Base-by-base conservation (phyloP, 805 yeast genomes). In the Scheffersomyces amazonensis region DNA sequence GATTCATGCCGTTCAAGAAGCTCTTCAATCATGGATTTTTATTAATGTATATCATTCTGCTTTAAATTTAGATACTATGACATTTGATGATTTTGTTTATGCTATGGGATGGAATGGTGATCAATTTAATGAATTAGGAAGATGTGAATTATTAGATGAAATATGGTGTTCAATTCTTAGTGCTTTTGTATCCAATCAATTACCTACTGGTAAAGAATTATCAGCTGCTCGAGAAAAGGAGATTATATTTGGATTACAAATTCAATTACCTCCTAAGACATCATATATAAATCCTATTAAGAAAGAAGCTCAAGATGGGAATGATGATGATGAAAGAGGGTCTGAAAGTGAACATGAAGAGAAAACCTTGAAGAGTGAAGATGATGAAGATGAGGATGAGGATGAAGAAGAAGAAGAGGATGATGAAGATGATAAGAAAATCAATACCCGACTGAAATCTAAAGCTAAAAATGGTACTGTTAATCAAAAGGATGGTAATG, bases 31-130 rank as follows among this genome's bases (percentile, higher is more conserved):
- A 3, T 88, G 95, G 95, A 66, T 77, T 1, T 88, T 87, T 50
- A 58, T 87, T 20, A 86, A 86, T 54, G 72, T 85, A 35, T 87
- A 81, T 56, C 77, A 80, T 47, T 71, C 72, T 24, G 78, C 87
- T 1, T 62, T 87, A 22, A 54, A 73, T 4, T 60, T 88, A n/a
- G 88, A 83, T 50, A 75, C 83, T 0, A 81, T 86, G 49, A 81
- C 91, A 0, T 86, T 84, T 62, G 96, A 87, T 60, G 95, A 83
- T 47, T 85, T 77, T 50, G 54, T 83, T 6, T 76, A 77, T 38
- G 81, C 78, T 9, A 55, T 83, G 62, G 63, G 66, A 27, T 66
- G 81, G 75, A 64, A 65, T 20, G 46, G 37, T 29, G 56, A 58
- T 7, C 73, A 69, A 43, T 58, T 50, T 36, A 66, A 68, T 25